A percentile compares a stretch with the other conserved stretches of the same genome.
Evolutionary conservation across 257 asterid genomes (phyloP).

Genomic region (Thymus mandschuricus): DNA sequence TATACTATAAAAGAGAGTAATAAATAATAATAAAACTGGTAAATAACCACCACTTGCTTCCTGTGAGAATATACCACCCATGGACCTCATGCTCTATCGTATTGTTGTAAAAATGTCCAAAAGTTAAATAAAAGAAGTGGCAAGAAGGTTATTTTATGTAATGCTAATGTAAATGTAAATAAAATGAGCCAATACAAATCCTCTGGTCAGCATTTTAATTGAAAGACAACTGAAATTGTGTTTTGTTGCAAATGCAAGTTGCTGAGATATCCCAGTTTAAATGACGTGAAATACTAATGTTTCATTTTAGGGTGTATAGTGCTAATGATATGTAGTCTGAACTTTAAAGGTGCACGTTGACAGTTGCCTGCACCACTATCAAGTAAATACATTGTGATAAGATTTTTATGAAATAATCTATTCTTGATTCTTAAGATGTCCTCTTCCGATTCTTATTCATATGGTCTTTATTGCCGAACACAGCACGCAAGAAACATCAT

Average conservation of each 20-base stretch:
- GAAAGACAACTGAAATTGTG: not conserved
- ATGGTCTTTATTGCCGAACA: not conserved
- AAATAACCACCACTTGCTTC: no score
- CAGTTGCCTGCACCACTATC: not conserved
- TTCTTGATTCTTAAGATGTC: not conserved
- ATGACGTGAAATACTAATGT: not conserved
- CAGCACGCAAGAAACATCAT: no score
- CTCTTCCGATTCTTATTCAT: not conserved
- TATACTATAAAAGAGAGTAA: no score
- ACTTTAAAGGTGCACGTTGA: not conserved
- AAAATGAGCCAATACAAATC: not conserved
- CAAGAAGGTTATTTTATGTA: not conserved
- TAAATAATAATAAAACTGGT: no score
- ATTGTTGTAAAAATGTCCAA: not conserved
- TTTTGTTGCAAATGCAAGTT: not conserved
- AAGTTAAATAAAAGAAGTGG: not conserved
- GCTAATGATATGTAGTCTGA: not conserved
- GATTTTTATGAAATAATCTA: not conserved
- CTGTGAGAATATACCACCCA: no score
- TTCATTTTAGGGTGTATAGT: slow-evolving; percentile 2
- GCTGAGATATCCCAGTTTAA: not conserved
- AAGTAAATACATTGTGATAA: no score
- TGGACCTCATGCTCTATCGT: no score
- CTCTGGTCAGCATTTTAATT: not conserved
- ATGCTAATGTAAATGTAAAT: not conserved